phyloP scores from a whole-genome alignment of 2,329 filamentous ascomycete species.

The Aspergillus sp. region DNA sequence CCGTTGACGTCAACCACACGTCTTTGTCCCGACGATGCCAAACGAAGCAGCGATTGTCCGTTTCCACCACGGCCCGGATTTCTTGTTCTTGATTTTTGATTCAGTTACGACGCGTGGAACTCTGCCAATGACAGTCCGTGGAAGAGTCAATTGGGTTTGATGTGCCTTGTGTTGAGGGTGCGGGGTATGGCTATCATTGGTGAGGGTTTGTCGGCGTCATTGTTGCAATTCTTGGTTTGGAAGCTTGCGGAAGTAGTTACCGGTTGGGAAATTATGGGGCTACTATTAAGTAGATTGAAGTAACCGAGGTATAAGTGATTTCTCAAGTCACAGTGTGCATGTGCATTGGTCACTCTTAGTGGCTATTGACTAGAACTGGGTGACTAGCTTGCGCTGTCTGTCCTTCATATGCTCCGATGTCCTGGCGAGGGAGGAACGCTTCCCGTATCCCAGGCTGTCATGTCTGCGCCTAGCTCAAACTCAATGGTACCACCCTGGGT shows the following conservation, averaged over 20 bases:
- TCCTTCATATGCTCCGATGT: constrained; percentile 26
- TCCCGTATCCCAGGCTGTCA: constrained; percentile 51
- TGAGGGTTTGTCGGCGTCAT: background rate
- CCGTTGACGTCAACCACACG: constrained; percentile 10
- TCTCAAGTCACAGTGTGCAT: too few species aligned
- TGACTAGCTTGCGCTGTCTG: background rate
- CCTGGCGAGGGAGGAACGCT: constrained; percentile 55
- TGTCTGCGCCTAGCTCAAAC: constrained; percentile 46
- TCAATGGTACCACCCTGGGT: constrained; percentile 49
- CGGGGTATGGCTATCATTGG: background rate
- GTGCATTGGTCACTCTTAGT: too few species aligned
- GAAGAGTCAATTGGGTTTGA: background rate
- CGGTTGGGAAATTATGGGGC: background rate
- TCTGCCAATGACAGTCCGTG: background rate
- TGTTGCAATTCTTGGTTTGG: background rate
- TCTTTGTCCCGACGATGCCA: background rate
- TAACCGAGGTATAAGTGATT: background rate
- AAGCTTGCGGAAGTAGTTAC: background rate
- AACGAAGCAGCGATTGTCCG: constrained; percentile 6
- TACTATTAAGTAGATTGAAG: background rate
- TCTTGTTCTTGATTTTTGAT: background rate
- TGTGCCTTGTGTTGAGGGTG: background rate
- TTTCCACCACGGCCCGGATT: background rate
- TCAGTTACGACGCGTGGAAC: background rate
- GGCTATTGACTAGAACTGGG: background rate